These are phyloP conservation scores for Pochonia chlamydosporia DNA, from an alignment of 2,329 filamentous ascomycete species.

Conservation along the genomic window DNA sequence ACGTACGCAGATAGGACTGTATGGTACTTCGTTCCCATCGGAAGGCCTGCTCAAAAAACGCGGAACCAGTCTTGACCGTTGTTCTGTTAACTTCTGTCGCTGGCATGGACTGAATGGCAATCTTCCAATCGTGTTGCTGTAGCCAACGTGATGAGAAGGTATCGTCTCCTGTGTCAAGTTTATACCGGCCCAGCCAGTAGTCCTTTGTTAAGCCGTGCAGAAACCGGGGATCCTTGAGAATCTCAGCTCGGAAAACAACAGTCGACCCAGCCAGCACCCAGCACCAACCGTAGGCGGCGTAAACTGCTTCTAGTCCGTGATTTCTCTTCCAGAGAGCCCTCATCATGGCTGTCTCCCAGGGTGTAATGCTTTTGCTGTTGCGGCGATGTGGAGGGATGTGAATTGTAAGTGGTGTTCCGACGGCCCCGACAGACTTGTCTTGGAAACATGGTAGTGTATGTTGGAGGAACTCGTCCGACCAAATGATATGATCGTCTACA, in stretches of 20 bases:
- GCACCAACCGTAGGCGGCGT: background rate
- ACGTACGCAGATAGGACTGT: background rate
- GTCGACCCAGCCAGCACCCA: background rate
- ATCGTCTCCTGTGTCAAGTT: background rate
- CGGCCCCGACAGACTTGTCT: background rate
- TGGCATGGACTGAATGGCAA: background rate
- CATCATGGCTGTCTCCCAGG: background rate
- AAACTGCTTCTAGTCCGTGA: background rate
- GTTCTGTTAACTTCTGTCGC: background rate
- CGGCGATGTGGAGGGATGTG: background rate
- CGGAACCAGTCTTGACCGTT: background rate
- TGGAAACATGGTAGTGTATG: background rate
- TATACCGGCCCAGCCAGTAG: background rate
- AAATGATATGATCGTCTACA: background rate
- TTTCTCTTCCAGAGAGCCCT: background rate
- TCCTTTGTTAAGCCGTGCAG: background rate
- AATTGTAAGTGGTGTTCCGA: background rate
- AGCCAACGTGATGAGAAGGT: background rate
- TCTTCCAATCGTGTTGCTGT: background rate
- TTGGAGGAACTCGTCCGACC: background rate
- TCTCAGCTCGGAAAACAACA: background rate
- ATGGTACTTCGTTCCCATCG: background rate
- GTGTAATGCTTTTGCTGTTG: background rate
- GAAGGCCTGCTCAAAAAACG: background rate
- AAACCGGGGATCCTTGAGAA: background rate